Evolutionary conservation across 108 stramenopile species (phyloP).

Genomic region (Cyclotella sp.): DNA sequence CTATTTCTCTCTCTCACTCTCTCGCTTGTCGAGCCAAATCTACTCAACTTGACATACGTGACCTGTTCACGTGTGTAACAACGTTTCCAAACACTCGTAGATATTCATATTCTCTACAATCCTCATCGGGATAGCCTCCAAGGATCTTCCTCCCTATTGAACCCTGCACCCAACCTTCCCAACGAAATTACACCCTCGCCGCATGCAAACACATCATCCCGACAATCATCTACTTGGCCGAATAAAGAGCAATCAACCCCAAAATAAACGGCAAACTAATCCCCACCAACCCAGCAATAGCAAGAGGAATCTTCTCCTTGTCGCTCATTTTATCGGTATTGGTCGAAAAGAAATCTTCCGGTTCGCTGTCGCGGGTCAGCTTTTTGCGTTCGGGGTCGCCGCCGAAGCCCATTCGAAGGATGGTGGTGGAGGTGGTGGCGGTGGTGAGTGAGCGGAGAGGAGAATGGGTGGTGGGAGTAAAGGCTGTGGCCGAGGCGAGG

Average conservation of each 20-base stretch:
- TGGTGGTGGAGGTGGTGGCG: neutral
- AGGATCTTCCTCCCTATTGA: too few species aligned
- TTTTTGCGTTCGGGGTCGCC: conserved; percentile 64
- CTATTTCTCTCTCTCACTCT: too few species aligned
- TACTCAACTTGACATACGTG: too few species aligned
- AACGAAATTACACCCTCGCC: too few species aligned
- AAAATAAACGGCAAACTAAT: conserved; percentile 86
- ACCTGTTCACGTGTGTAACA: too few species aligned
- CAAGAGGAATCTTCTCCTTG: conserved; percentile 88
- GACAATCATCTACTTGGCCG: conserved; percentile 60
- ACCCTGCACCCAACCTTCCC: too few species aligned
- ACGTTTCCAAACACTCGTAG: too few species aligned
- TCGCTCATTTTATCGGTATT: conserved; percentile 91
- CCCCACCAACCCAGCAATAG: conserved; percentile 75
- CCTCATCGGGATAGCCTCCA: too few species aligned
- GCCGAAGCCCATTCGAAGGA: conserved; percentile 51
- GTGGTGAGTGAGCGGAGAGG: neutral
- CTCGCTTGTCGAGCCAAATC: too few species aligned
- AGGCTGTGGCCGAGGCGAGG: conserved; percentile 16
- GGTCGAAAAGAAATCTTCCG: conserved; percentile 83
- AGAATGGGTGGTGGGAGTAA: conserved; percentile 5
- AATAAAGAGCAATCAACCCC: conserved; percentile 87
- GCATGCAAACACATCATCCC: neutral
- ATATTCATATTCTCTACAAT: too few species aligned
- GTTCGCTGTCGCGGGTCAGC: conserved; percentile 84